Percentiles rank a stretch among this genome's conserved stretches.
These are phyloP conservation scores for Candida endomychidarum DNA, from an alignment of 805 yeast genomes.

Conservation along the genomic window DNA sequence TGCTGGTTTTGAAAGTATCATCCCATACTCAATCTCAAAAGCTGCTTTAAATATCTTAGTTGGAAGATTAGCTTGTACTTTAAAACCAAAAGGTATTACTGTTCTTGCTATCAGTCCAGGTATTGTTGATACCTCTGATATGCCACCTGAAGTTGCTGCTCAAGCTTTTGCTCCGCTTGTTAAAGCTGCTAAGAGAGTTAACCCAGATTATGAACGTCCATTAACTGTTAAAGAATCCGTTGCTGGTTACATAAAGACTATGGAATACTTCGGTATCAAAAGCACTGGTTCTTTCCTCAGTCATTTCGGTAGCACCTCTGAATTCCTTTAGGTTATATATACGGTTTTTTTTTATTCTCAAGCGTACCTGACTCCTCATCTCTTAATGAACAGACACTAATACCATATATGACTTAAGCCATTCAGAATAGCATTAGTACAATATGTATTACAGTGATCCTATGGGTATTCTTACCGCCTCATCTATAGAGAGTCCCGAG, in stretches of 20 bases:
- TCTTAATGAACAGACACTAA: no score
- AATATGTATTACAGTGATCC: no score
- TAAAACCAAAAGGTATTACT: slow-evolving; percentile 7
- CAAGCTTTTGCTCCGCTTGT: background rate
- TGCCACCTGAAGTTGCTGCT: background rate
- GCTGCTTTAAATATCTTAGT: slow-evolving; percentile 8
- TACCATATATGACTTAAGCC: no score
- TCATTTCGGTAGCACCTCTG: slow-evolving; percentile 4
- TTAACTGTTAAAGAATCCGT: slow-evolving; percentile 3
- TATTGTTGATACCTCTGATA: slow-evolving; percentile 1
- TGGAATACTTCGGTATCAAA: slow-evolving; percentile 3
- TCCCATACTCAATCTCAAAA: slow-evolving; percentile 9
- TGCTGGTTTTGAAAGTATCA: background rate
- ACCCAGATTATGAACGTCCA: slow-evolving; percentile 3
- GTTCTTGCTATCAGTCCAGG: slow-evolving; percentile 9
- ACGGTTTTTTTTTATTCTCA: no score
- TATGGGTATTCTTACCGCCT: no score
- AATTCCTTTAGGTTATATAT: background rate
- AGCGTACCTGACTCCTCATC: no score
- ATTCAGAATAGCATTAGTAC: no score
- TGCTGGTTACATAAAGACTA: background rate
- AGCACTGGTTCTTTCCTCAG: slow-evolving; percentile 5
- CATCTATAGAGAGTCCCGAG: no score
- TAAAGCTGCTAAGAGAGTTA: background rate
- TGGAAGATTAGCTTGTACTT: slow-evolving; percentile 4